Evolutionary conservation across 768 basidiomycete genomes (phyloP), one percentile per base, ranked within the genome.

Genomic region (Panellus pusillus): DNA sequence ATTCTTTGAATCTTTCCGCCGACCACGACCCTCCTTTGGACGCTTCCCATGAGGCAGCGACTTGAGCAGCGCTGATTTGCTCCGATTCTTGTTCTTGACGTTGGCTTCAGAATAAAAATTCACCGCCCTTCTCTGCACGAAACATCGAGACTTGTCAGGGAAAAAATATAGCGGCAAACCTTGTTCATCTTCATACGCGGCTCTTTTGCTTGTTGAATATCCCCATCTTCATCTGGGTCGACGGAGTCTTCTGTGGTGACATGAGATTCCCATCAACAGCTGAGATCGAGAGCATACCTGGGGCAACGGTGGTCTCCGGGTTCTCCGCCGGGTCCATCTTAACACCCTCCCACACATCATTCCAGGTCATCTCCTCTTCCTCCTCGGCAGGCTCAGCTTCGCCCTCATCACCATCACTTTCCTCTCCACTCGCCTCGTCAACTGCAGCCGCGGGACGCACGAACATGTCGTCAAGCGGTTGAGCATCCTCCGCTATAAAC

Each of bases 161-260:
- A 36, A 38, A 28, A 12, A 13, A 29, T 36, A n/a, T 13, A 35
- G 40, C 15, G 60, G 44, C 37, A 42, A 7, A 87, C 90, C 76
- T 99, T 99, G 78, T 86, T 93, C 1, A 97, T 98, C 63, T 82
- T 96, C 91, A 96, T 90, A 15, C 96, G 89, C 24, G 79, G 68
- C 60, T 80, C 88, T 68, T 91, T 92, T 45, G 68, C 70, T 14
- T 66, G 49, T 28, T 63, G 62, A 8, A 61, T 63, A 13, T 68
- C 67, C 1, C 63, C 65, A 39, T 72, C 77, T 20, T 70, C 70
- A 13, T 45, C 51, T 14, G 46, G 50, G 12, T 75, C 73, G 1
- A 69, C 62, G 20, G 54, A 59, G 24, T 66, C 66, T 57, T 65
- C 76, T 69, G 48, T 54, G 29, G 54, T 51, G 44, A 52, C 55